Percentiles rank a stretch among this genome's conserved stretches.
Evolutionary conservation across 208 protist genomes (phyloP).

Genomic region (Entamoeba invadens): DNA sequence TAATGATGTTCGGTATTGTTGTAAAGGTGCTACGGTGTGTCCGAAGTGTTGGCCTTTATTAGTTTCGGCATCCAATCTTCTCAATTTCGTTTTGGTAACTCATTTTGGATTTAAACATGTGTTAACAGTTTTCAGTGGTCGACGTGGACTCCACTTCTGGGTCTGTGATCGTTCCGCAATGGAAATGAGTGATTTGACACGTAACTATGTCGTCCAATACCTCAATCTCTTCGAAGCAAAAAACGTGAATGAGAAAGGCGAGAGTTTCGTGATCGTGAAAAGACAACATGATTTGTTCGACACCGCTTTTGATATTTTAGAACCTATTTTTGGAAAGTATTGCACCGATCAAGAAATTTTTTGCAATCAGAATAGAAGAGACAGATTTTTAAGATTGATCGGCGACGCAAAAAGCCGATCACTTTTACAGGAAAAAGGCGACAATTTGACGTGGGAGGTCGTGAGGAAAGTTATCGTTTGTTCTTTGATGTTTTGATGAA

Average conservation of each 20-base stretch:
- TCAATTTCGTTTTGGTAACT: background rate
- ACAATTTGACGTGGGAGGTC: background rate
- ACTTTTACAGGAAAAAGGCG: background rate
- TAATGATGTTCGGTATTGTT: constrained; percentile 9
- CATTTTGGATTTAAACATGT: constrained; percentile 9
- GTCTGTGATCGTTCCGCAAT: background rate
- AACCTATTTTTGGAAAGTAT: background rate
- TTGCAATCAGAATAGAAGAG: background rate
- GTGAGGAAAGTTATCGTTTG: background rate
- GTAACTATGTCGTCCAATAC: background rate
- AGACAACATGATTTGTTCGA: background rate
- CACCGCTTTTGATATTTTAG: background rate
- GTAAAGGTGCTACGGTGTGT: background rate
- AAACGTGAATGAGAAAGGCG: background rate
- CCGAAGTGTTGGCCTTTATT: constrained; percentile 4
- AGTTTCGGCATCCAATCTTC: background rate
- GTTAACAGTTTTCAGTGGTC: constrained; percentile 8
- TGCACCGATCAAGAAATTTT: background rate
- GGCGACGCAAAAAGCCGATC: background rate
- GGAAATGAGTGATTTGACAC: background rate
- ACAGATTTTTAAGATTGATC: background rate
- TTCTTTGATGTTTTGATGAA: background rate
- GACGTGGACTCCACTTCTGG: constrained; percentile 19
- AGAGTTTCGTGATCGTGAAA: background rate
- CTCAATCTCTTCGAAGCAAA: background rate